A percentile compares a stretch with the other conserved stretches of the same genome.
Evolutionary conservation across 495 filamentous ascomycete genomes (phyloP).

Genomic region (Hypoxylon trugodes): DNA sequence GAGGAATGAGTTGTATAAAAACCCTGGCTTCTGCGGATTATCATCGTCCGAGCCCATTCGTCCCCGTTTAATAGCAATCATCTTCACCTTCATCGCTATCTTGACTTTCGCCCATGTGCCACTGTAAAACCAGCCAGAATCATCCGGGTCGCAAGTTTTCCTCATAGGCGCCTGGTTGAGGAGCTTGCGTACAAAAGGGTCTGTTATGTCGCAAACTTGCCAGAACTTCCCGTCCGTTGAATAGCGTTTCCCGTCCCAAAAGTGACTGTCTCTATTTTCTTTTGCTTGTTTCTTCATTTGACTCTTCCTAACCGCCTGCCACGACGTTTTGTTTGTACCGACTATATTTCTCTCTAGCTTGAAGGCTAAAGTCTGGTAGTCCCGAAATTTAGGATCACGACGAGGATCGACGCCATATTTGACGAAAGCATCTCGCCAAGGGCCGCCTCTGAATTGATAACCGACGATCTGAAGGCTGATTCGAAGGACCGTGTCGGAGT

Average conservation of each 20-base stretch:
- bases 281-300: constrained; percentile 39
- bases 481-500: constrained; percentile 59
- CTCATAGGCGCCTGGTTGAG: constrained; percentile 58
- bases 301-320: constrained; percentile 51
- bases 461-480: constrained; percentile 77
- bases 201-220: constrained; percentile 91
- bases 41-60: constrained; percentile 61
- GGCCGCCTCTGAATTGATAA: constrained; percentile 89
- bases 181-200: constrained; percentile 70
- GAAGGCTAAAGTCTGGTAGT: constrained; percentile 91
- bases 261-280: constrained; percentile 64
- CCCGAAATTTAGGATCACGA: constrained; percentile 71
- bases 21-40: constrained; percentile 48
- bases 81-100: constrained; percentile 85
- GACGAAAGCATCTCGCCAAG: constrained; percentile 88
- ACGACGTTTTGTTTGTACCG: constrained; percentile 54
- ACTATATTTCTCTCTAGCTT: constrained; percentile 58
- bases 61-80: constrained; percentile 60
- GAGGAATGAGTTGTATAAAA: constrained; percentile 41
- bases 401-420: constrained; percentile 88
- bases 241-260: constrained; percentile 79
- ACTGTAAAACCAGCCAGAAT: constrained; percentile 82
- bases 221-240: constrained; percentile 82
- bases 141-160: constrained; percentile 61
- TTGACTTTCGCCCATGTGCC: constrained; percentile 82